Base-by-base conservation (phyloP, 306 rosid genomes). In the Bauhinia variegata region DNA sequence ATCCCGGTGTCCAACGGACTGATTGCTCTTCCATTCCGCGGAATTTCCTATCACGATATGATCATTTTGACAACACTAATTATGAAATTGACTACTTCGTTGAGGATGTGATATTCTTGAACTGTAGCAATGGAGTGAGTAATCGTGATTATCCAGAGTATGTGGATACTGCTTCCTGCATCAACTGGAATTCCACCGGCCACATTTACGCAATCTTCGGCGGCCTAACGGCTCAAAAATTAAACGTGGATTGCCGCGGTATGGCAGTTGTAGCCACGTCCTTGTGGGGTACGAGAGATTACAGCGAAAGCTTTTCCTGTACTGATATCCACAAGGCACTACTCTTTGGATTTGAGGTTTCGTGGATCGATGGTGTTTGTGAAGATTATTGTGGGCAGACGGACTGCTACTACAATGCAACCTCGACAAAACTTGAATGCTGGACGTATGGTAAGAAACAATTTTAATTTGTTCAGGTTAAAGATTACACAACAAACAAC, bases 21-120 rank as follows among this genome's bases (percentile, higher is more conserved):
- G 28, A 74, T 3, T 46, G 60, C 73, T 74, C 73, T 30, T 54
- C 63, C 65, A 7, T 74, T 1, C 80, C 80, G 30, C 56, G 0
- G 31, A 11, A 53, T 58, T 58, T 31, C 16, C 15, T 51, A n/a
- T 53, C 51, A 2, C 1, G 0, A 39, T 34, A 49, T 5, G 4
- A 68, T 17, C 19, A 65, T n/a, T n/a, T n/a, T n/a, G n/a, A n/a
- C n/a, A n/a, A n/a, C n/a, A n/a, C n/a, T n/a, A n/a, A n/a, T n/a
- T n/a, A n/a, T n/a, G n/a, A n/a, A n/a, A n/a, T n/a, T n/a, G n/a
- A n/a, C n/a, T n/a, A n/a, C n/a, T n/a, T n/a, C n/a, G n/a, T n/a
- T n/a, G n/a, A 34, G 38, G 3, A 73, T 34, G 13, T 67, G 9
- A 6, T 41, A 2, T 77, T 32, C 63, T 57, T 77, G 63, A 37